phyloP scores from a whole-genome alignment of 1,139 yeast species.

The Pichia sp. region DNA sequence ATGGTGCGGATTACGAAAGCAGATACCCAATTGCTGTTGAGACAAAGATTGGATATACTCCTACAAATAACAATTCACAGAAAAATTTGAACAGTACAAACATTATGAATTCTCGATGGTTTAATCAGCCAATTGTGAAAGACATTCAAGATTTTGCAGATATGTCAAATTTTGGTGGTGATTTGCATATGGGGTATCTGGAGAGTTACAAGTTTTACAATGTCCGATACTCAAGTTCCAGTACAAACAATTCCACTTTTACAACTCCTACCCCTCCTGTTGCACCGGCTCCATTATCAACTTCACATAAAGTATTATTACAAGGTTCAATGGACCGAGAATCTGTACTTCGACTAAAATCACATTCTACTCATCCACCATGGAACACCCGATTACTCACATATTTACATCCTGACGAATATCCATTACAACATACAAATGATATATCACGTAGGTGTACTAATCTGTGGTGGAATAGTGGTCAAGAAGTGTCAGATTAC shows the following conservation, averaged over 20 bases:
- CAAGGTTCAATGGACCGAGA: conserved; percentile 13
- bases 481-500: background rate
- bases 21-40: conserved; percentile 10
- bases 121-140: conserved; percentile 25
- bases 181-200: conserved; percentile 11
- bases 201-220: conserved; percentile 10
- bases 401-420: background rate
- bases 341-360: conserved; percentile 4
- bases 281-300: background rate
- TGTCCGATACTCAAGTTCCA: no score
- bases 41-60: background rate
- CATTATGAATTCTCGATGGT: no score
- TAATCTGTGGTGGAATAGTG: conserved; percentile 9
- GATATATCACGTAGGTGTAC: background rate
- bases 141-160: conserved; percentile 18
- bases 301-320: conserved; percentile 3
- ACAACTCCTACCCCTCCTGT: background rate
- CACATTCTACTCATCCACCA: background rate
- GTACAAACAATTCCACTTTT: background rate
- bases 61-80: no score
- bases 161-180: conserved; percentile 9
- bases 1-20: conserved; percentile 1
- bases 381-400: conserved; percentile 1
- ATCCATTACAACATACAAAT: background rate
- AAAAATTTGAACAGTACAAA: no score